Percentiles rank a stretch among this genome's conserved stretches.
Conservation (phyloP, 495 filamentous ascomycete species). For the Annulohypoxylon moriforme region DNA sequence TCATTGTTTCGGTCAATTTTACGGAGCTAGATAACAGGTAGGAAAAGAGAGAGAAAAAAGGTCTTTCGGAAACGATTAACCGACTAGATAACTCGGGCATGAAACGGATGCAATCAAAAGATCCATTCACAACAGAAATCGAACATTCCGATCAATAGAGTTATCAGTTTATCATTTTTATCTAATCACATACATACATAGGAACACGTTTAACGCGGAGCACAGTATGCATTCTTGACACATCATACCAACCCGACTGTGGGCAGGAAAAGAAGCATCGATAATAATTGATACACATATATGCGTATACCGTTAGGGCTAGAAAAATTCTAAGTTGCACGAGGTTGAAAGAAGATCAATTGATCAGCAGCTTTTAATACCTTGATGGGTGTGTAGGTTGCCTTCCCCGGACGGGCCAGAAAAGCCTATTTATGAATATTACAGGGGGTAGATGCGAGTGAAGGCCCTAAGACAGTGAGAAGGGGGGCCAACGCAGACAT, state of each 20-base stretch:
- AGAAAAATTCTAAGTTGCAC: slow-evolving; percentile 35
- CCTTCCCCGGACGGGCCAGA: slow-evolving; percentile 44
- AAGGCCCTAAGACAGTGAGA: slow-evolving; percentile 3
- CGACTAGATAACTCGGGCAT: slow-evolving; percentile 22
- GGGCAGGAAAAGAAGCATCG: slow-evolving; percentile 6
- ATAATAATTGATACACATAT: not conserved
- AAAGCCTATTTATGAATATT: slow-evolving; percentile 37
- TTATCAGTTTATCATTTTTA: not conserved
- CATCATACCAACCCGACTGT: not conserved
- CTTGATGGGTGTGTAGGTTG: slow-evolving; percentile 26
- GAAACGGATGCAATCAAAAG: slow-evolving; percentile 35
- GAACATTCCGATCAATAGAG: slow-evolving; percentile 11
- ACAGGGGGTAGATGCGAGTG: slow-evolving; percentile 15
- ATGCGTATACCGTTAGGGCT: slow-evolving; percentile 4
- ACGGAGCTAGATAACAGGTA: slow-evolving; percentile 10
- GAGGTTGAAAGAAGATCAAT: slow-evolving; percentile 21
- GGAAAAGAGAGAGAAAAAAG: slow-evolving; percentile 9
- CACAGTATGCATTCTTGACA: slow-evolving; percentile 7
- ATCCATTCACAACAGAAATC: slow-evolving; percentile 14
- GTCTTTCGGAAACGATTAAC: slow-evolving; percentile 27
- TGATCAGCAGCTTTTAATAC: slow-evolving; percentile 34
- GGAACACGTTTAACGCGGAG: not conserved
- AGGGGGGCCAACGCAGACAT: not conserved
- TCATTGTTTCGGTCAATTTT: slow-evolving; percentile 21
- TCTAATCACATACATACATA: slow-evolving; percentile 10